Conservation (phyloP, 169 alveolate genomes). For the Nephromyces sp. region DNA sequence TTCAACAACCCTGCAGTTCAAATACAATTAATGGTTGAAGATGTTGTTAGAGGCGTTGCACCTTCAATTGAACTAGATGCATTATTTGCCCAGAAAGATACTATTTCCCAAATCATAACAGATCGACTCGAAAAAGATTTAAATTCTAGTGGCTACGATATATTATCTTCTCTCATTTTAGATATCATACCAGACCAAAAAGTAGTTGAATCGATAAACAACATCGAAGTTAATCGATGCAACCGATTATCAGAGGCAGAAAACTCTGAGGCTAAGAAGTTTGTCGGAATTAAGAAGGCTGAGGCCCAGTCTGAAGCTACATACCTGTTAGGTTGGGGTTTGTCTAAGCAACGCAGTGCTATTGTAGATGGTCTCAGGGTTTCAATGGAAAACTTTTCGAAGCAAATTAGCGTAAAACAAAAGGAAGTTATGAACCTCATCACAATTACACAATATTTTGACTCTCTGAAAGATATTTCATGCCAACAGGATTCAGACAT, state of each 20-base stretch:
- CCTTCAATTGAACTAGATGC: neutral
- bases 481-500: neutral
- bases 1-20: neutral
- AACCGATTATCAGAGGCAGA: neutral
- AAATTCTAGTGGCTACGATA: neutral
- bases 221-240: neutral
- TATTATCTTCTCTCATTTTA: neutral
- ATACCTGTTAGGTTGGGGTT: neutral
- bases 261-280: neutral
- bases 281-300: neutral
- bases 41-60: neutral
- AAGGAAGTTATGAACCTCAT: neutral
- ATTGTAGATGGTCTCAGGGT: neutral
- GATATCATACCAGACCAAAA: neutral
- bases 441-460: neutral
- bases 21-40: neutral
- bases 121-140: neutral
- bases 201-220: neutral
- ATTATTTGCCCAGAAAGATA: neutral
- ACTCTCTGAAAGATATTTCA: neutral
- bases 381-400: neutral
- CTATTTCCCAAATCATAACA: neutral
- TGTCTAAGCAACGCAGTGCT: neutral
- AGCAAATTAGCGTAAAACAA: neutral
- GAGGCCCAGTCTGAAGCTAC: neutral